Evolutionary conservation across 164 flowering plant species (phyloP), one percentile per base, ranked within the genome.

Genomic region (Houttuynia cordata): DNA sequence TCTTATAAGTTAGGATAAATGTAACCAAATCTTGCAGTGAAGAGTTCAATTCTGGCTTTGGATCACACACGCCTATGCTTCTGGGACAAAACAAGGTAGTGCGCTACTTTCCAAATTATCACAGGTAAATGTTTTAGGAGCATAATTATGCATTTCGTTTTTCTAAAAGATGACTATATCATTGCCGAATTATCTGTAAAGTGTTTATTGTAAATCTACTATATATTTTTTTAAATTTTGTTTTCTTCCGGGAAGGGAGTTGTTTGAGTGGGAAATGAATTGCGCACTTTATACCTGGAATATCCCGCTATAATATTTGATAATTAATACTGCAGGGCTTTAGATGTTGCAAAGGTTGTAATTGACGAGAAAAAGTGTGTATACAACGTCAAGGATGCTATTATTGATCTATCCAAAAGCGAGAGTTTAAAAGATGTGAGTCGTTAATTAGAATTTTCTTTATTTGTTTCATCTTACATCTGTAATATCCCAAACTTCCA

Each of bases 41-140:
- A 73, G 95, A 90, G 67, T 90, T 84, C 68, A 82, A 81, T 76
- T 61, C 92, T 80, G 97, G 97, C 64, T 93, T 90, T 81, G 97
- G 99, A 59, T 86, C 99, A 61, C 90, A 85, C 56, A 93, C 99
- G 21, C 95, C 99, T 61, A 70, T 90, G 71, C 57, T 85, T 70
- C 80, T 82, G 61, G 99, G 99, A 63, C 99, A 93, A 84, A 89
- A 91, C 19, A 90, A 84, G 78, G 92, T 88, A 64, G 83, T 80
- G 50, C 92, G 97, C 39, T 93, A 90, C 71, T 93, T 67, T 64
- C 83, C 93, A 37, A 81, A 88, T 66, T 83, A 64, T 73, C 80
- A 75, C 58, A 93, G 99, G 99, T 90, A 73, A 59, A 20, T 30
- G 37, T 30, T 6, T 30, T 6, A 30, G 6, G 37, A 30, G 37